Evolutionary conservation across 306 rosid species (phyloP).

Genomic region (Rubus idaeus): DNA sequence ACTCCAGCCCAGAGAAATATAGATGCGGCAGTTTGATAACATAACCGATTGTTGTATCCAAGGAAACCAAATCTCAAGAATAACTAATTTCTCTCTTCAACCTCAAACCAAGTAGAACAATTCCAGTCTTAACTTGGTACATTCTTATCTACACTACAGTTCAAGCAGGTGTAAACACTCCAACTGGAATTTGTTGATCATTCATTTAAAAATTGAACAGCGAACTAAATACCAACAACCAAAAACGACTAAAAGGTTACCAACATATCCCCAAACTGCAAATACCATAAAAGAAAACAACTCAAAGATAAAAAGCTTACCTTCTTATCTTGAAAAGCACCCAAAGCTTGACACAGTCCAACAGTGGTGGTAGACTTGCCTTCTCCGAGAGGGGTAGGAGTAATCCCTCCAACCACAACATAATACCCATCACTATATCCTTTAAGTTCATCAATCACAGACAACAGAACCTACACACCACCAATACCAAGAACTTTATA

Average conservation of each 20-base stretch:
- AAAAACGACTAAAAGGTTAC: not conserved
- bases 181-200: not conserved
- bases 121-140: not conserved
- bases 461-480: constrained; percentile 64
- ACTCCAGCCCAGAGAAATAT: not conserved
- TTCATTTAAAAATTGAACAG: not conserved
- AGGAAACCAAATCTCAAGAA: not conserved
- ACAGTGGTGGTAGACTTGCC: constrained; percentile 99
- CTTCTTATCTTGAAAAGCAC: constrained; percentile 95
- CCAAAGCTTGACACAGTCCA: constrained; percentile 98
- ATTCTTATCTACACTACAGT: not conserved
- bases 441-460: constrained; percentile 69
- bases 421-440: constrained; percentile 75
- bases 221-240: not conserved
- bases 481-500: constrained; percentile 10
- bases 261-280: not conserved
- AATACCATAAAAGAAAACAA: not conserved
- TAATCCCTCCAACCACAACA: constrained; percentile 98
- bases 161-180: not conserved
- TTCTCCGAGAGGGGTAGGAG: constrained; percentile 98
- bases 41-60: no score
- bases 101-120: not conserved
- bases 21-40: not conserved
- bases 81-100: not conserved
- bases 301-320: constrained; percentile 27